phyloP scores from a whole-genome alignment of 345 rosid species.

The Luvunga scandens region DNA sequence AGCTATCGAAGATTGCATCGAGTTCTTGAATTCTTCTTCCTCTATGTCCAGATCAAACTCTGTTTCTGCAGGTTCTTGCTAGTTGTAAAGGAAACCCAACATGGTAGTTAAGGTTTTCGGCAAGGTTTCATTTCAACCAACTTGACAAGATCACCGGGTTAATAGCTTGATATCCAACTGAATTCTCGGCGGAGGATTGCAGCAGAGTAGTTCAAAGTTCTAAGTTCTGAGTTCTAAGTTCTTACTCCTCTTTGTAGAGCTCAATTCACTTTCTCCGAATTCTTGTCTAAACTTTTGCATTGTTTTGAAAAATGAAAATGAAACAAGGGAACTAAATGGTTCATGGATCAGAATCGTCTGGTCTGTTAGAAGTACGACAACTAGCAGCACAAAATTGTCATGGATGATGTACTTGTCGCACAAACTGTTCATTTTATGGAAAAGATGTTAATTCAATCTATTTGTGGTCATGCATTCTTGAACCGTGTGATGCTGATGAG shows the following conservation, averaged over 20 bases:
- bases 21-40: conserved; percentile 82
- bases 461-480: not conserved
- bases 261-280: not conserved
- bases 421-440: not conserved
- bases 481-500: not conserved
- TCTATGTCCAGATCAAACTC: conserved; percentile 73
- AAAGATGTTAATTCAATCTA: not conserved
- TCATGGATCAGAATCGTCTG: not conserved
- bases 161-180: not conserved
- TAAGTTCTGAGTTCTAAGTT: not conserved
- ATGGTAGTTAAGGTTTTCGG: not conserved
- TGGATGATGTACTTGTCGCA: not conserved
- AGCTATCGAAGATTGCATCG: conserved; percentile 87
- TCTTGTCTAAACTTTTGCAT: not conserved
- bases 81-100: conserved; percentile 8
- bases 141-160: not conserved
- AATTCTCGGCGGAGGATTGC: not conserved
- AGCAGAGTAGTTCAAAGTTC: not conserved
- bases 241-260: not conserved
- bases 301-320: not conserved
- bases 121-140: not conserved
- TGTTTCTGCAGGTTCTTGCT: conserved; percentile 50
- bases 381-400: not conserved
- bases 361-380: not conserved
- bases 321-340: not conserved